Evolutionary conservation across 139 green algal genomes (phyloP).

Genomic region (Edaphochlamys debaryana): DNA sequence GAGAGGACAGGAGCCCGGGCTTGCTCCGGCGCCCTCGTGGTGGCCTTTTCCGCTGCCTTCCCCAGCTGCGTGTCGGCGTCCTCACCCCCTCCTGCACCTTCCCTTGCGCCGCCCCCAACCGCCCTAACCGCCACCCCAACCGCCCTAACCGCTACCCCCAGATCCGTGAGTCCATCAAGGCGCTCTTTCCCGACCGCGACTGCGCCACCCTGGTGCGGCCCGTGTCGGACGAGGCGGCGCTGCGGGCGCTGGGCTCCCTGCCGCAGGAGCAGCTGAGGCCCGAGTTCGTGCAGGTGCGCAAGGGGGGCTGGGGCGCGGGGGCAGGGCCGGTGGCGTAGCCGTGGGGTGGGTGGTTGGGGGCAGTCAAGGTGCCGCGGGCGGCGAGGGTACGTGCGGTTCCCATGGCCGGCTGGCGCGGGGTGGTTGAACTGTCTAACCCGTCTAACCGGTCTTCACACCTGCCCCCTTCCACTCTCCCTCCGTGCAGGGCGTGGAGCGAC

Average conservation of each 20-base stretch:
- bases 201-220: constrained; percentile 93
- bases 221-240: constrained; percentile 83
- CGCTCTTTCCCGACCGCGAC: constrained; percentile 80
- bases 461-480: not conserved
- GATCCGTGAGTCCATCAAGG: constrained; percentile 92
- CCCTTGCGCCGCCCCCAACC: too few relatives aligned
- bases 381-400: too few relatives aligned
- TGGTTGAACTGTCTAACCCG: too few relatives aligned
- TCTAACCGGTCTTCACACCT: too few relatives aligned
- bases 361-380: too few relatives aligned
- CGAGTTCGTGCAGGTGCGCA: constrained; percentile 84
- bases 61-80: not conserved
- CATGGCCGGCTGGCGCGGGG: too few relatives aligned
- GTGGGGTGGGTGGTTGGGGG: not conserved
- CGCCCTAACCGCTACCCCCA: constrained; percentile 15
- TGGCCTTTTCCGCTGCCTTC: not conserved
- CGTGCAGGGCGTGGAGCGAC: constrained; percentile 73
- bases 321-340: too few relatives aligned
- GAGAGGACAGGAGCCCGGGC: too few relatives aligned
- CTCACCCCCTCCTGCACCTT: too few relatives aligned
- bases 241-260: constrained; percentile 82
- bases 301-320: not conserved
- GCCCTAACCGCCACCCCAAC: constrained; percentile 12
- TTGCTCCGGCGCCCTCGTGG: too few relatives aligned
- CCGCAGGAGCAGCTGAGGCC: constrained; percentile 73